Conservation (phyloP, 2,329 filamentous ascomycete genomes). For the Grosmannia serpens region DNA sequence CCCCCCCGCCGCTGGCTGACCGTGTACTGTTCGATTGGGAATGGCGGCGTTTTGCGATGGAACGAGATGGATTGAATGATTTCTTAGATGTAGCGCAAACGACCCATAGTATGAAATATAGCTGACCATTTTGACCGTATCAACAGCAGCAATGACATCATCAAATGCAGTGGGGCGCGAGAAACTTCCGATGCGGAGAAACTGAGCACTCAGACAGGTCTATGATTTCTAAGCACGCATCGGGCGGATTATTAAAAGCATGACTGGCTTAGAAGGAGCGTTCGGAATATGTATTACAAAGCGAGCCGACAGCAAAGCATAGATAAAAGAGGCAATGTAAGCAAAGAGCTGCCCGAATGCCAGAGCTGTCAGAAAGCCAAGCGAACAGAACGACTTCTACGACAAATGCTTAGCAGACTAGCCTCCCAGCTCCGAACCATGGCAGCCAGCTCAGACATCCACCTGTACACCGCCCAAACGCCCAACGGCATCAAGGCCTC, state of each 20-base stretch:
- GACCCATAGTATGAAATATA: neutral
- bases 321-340: neutral
- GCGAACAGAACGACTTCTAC: neutral
- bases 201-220: neutral
- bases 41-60: neutral
- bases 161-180: neutral
- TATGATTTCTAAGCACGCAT: neutral
- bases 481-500: constrained; percentile 87
- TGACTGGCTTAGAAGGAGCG: no score
- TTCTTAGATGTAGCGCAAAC: neutral
- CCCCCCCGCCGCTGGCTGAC: no score
- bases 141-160: neutral
- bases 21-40: neutral
- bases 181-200: neutral
- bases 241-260: no score
- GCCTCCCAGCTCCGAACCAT: constrained; percentile 17
- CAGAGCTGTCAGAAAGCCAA: neutral
- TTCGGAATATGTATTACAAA: neutral
- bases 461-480: constrained; percentile 71
- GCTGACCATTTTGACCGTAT: neutral
- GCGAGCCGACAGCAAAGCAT: neutral
- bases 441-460: constrained; percentile 50
- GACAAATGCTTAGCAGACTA: neutral
- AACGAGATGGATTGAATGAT: neutral
- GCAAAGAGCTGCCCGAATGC: neutral